Evolutionary conservation across 2,329 filamentous ascomycete species (phyloP).

Genomic region (Myrmaecium sp.): DNA sequence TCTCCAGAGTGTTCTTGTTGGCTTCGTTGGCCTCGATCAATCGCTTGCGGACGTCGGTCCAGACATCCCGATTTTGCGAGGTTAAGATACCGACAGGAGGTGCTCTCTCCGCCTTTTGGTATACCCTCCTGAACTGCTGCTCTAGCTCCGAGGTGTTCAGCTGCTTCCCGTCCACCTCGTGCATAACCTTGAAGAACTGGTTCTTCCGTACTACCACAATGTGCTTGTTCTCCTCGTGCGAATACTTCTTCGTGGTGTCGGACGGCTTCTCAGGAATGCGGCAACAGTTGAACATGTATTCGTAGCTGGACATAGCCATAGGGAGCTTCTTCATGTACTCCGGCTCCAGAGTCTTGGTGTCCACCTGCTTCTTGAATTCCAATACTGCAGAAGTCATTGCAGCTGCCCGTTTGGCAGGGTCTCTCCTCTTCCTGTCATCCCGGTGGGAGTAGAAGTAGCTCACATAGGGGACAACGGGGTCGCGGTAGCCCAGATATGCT

Average conservation of each 20-base stretch:
- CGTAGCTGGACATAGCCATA: conserved; percentile 95
- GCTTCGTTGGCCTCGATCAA: conserved; percentile 60
- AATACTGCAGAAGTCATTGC: conserved; percentile 73
- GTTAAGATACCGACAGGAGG: conserved; percentile 73
- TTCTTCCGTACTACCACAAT: conserved; percentile 87
- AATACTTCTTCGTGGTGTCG: conserved; percentile 72
- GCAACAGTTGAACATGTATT: conserved; percentile 97
- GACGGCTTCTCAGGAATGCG: conserved; percentile 68
- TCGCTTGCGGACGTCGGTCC: conserved; percentile 66
- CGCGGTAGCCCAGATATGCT: conserved; percentile 83
- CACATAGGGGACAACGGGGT: conserved; percentile 93
- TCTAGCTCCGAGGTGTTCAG: conserved; percentile 83
- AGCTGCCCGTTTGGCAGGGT: conserved; percentile 84
- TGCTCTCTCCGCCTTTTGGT: conserved; percentile 55
- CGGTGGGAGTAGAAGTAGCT: conserved; percentile 99
- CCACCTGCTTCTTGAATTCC: conserved; percentile 90
- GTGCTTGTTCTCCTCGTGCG: conserved; percentile 60
- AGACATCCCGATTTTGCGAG: conserved; percentile 82
- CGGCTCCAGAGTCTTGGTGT: conserved; percentile 66
- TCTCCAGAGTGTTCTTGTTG: conserved; percentile 62
- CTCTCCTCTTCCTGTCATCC: conserved; percentile 72
- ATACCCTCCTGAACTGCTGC: conserved; percentile 71
- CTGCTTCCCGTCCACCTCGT: conserved; percentile 67
- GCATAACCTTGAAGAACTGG: conserved; percentile 84
- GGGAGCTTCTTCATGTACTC: conserved; percentile 98